Evolutionary conservation across 129 eudicot genomes (phyloP).

Genomic region (Tagetes patula): DNA sequence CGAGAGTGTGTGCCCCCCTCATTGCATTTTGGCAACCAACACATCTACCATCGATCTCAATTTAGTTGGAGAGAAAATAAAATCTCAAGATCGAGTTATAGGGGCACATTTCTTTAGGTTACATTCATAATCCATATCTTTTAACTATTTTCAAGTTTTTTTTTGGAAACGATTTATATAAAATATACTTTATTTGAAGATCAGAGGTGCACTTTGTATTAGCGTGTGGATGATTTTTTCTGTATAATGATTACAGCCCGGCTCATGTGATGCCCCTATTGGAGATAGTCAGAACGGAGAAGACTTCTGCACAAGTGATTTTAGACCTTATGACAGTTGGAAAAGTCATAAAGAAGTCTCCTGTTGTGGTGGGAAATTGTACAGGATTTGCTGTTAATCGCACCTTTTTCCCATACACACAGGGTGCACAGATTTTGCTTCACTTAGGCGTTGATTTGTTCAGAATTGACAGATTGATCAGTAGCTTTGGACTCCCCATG

Average conservation of each 20-base stretch:
- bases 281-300: slow-evolving; percentile 87
- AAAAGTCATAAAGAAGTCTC: slow-evolving; percentile 74
- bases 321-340: slow-evolving; percentile 93
- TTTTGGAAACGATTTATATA: neutral
- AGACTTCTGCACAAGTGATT: slow-evolving; percentile 93
- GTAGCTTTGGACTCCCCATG: slow-evolving; percentile 85
- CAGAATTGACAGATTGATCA: slow-evolving; percentile 79
- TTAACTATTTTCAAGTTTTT: neutral
- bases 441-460: slow-evolving; percentile 87
- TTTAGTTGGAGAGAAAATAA: slow-evolving; percentile 68
- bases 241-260: slow-evolving; percentile 56
- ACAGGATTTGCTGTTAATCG: slow-evolving; percentile 94
- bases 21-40: slow-evolving; percentile 96
- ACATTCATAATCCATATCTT: slow-evolving; percentile 20
- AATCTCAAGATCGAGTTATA: slow-evolving; percentile 77
- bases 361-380: slow-evolving; percentile 96
- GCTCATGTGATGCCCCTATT: slow-evolving; percentile 96
- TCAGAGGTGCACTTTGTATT: neutral
- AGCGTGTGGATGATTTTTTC: neutral
- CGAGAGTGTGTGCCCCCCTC: slow-evolving; percentile 78
- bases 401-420: slow-evolving; percentile 84
- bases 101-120: slow-evolving; percentile 99
- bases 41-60: slow-evolving; percentile 91
- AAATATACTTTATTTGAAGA: neutral
- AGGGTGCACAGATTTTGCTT: slow-evolving; percentile 73